Percentiles rank a stretch among this genome's conserved stretches.
Evolutionary conservation across 2,329 filamentous ascomycete species (phyloP).

Genomic region (Colletotrichum coccodes): DNA sequence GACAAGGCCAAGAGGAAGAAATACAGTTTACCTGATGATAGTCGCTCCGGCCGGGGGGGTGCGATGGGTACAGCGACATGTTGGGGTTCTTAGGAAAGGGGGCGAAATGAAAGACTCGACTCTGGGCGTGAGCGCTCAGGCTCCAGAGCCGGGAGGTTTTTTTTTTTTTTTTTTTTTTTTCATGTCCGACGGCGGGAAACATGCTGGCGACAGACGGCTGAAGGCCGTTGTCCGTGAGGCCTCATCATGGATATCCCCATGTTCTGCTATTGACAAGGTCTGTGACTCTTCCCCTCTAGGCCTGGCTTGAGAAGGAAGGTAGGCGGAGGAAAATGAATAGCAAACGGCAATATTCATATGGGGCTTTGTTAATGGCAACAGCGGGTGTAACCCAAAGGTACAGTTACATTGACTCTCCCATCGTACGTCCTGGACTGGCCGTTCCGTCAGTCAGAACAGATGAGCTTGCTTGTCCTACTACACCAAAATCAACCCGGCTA

Average conservation of each 20-base stretch:
- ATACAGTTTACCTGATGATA: neutral
- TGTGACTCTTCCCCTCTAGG: neutral
- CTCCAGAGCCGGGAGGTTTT: neutral
- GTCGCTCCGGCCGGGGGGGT: neutral
- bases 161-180: neutral
- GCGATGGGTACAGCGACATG: neutral
- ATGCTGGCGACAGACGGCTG: neutral
- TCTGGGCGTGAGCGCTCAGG: neutral
- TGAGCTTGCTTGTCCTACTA: neutral
- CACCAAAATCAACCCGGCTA: neutral
- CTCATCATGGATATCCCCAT: conserved; percentile 1
- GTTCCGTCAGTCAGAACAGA: neutral
- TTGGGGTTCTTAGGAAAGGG: neutral
- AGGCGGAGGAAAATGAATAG: neutral
- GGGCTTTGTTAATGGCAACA: conserved; percentile 9
- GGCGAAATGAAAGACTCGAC: neutral
- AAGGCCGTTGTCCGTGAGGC: neutral
- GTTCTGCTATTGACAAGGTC: conserved; percentile 26
- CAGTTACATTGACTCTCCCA: conserved; percentile 24
- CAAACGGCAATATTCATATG: neutral
- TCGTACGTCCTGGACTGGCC: neutral
- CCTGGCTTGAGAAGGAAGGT: neutral
- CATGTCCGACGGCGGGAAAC: neutral
- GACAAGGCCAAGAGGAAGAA: neutral
- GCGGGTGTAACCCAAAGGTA: conserved; percentile 5